A percentile compares a stretch with the other conserved stretches of the same genome.
Conservation (phyloP, 2,329 filamentous ascomycete genomes). For the Bipolaris oryzae region DNA sequence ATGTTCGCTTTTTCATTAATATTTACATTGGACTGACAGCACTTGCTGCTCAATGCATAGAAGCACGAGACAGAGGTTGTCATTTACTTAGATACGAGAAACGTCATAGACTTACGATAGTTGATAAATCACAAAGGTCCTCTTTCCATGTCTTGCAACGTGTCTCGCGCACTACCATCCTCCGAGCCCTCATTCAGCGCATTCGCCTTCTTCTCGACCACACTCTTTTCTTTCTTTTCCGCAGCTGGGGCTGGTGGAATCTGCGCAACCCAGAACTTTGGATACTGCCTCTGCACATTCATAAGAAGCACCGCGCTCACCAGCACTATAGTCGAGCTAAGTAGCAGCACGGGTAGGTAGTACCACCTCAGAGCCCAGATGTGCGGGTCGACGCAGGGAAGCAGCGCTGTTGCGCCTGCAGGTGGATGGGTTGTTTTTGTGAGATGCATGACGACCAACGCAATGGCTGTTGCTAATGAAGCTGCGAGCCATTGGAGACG, state of each 20-base stretch:
- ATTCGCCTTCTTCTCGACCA: slow-evolving; percentile 5
- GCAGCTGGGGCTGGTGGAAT: slow-evolving; percentile 30
- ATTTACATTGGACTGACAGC: no score
- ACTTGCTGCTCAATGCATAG: background rate
- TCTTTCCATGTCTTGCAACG: slow-evolving; percentile 26
- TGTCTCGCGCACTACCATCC: slow-evolving; percentile 17
- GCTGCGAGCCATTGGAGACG: slow-evolving; percentile 53
- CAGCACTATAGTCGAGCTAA: slow-evolving; percentile 50
- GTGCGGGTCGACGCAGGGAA: slow-evolving; percentile 49
- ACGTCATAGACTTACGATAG: background rate
- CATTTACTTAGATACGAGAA: background rate
- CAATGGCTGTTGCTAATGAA: slow-evolving; percentile 50
- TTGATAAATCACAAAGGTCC: slow-evolving; percentile 11
- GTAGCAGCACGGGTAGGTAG: slow-evolving; percentile 50
- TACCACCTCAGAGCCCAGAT: slow-evolving; percentile 53
- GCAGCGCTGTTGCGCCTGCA: slow-evolving; percentile 54
- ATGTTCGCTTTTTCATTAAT: background rate
- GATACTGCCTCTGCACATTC: slow-evolving; percentile 54
- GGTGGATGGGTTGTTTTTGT: slow-evolving; percentile 57
- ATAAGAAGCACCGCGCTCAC: slow-evolving; percentile 51
- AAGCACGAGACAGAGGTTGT: background rate
- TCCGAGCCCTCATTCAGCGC: slow-evolving; percentile 17
- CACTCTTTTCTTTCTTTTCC: slow-evolving; percentile 19
- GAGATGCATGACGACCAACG: slow-evolving; percentile 54
- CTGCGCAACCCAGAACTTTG: slow-evolving; percentile 54